Conservation (phyloP, 176 grass and related monocot species). For the Eragrostis curvula region DNA sequence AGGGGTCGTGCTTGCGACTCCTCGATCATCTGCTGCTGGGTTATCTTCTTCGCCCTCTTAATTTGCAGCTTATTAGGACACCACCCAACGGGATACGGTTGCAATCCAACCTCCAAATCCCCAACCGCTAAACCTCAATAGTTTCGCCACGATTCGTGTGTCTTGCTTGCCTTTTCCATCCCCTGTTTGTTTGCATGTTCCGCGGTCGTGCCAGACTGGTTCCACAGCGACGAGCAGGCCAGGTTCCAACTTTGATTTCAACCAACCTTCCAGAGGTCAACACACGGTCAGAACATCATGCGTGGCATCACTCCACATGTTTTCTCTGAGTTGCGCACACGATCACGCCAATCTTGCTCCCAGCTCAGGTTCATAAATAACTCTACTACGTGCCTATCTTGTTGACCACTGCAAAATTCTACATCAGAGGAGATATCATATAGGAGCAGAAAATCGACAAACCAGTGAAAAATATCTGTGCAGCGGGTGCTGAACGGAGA, state of each 20-base stretch:
- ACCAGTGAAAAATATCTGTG: background rate
- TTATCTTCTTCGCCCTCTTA: no score
- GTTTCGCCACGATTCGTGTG: no score
- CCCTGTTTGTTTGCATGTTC: background rate
- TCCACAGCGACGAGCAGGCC: background rate
- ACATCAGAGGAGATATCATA: background rate
- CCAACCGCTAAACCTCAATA: no score
- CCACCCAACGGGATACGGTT: no score
- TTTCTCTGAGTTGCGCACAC: constrained; percentile 37
- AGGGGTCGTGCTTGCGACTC: no score
- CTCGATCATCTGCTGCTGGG: no score
- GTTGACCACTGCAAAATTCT: background rate
- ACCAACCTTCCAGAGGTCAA: background rate
- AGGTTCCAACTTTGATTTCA: background rate
- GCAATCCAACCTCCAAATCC: background rate
- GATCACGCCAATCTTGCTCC: constrained; percentile 12
- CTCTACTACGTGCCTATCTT: background rate
- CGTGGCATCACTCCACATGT: constrained; percentile 39
- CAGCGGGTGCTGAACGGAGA: background rate
- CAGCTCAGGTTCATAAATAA: background rate
- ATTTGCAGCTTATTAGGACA: no score
- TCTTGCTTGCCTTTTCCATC: background rate
- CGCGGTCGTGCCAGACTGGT: background rate
- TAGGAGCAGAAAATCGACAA: background rate
- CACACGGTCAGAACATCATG: constrained; percentile 19